These are phyloP conservation scores for Phytophthora lateralis DNA, from an alignment of 352 stramenopile genomes.

Conservation along the genomic window DNA sequence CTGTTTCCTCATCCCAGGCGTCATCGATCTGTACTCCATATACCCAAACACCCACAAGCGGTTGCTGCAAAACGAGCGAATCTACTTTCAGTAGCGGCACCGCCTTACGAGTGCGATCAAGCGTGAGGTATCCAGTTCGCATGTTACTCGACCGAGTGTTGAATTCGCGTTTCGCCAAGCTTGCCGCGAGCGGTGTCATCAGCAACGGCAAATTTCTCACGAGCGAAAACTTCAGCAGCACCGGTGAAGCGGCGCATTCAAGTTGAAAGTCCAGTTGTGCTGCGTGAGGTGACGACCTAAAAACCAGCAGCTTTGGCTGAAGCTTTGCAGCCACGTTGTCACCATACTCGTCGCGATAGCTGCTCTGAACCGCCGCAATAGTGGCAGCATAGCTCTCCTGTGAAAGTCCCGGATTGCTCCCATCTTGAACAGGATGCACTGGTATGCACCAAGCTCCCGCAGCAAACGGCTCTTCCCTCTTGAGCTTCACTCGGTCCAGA, in stretches of 20 bases:
- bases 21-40: constrained; percentile 69
- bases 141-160: constrained; percentile 29
- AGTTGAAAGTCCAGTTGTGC: constrained; percentile 54
- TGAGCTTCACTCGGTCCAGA: constrained; percentile 33
- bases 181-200: constrained; percentile 74
- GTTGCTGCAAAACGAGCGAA: constrained; percentile 66
- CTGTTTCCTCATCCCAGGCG: constrained; percentile 43
- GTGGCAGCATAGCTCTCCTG: constrained; percentile 38
- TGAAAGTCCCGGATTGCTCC: constrained; percentile 11
- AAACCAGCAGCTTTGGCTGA: constrained; percentile 45
- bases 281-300: constrained; percentile 37
- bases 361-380: constrained; percentile 37
- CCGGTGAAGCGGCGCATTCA: constrained; percentile 41
- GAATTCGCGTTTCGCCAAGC: constrained; percentile 65
- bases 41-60: constrained; percentile 76
- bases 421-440: constrained; percentile 26
- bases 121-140: constrained; percentile 68
- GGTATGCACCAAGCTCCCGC: constrained; percentile 43
- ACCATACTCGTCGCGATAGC: constrained; percentile 43
- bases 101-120: constrained; percentile 77
- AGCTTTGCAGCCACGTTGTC: constrained; percentile 43
- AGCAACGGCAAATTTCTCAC: constrained; percentile 76
- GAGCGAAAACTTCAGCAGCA: constrained; percentile 59
- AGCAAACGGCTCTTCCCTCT: constrained; percentile 32
- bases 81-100: constrained; percentile 77